These are phyloP conservation scores for Urostyla sp. DNA, from an alignment of 73 alveolate genomes.

Conservation along the genomic window DNA sequence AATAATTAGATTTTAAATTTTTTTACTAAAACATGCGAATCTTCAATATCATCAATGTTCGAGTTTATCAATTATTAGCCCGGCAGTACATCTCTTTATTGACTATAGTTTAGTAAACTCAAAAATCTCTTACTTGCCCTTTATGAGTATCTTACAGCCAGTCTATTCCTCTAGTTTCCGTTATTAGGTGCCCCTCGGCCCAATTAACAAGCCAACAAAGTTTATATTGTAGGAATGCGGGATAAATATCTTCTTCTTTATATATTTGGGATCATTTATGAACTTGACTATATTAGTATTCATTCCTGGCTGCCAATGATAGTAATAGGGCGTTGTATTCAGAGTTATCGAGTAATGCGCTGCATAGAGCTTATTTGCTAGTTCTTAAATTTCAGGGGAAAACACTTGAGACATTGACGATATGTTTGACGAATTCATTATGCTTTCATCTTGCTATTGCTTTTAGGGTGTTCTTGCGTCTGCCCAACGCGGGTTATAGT, in stretches of 20 bases:
- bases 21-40: conserved; percentile 72
- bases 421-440: background rate
- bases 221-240: conserved; percentile 84
- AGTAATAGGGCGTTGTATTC: conserved; percentile 40
- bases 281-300: conserved; percentile 36
- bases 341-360: conserved; percentile 22
- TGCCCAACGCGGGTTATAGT: no score
- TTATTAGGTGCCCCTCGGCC: conserved; percentile 92
- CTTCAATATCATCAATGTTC: conserved; percentile 81
- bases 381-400: conserved; percentile 21
- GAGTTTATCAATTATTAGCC: no score
- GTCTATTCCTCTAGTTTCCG: conserved; percentile 85
- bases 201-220: conserved; percentile 87
- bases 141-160: conserved; percentile 83
- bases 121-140: conserved; percentile 84
- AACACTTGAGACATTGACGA: background rate
- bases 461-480: no score
- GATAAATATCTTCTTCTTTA: conserved; percentile 79
- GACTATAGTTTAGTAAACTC: conserved; percentile 72
- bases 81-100: no score
- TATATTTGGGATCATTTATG: conserved; percentile 26
- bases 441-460: no score
- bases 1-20: background rate
- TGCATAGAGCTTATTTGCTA: conserved; percentile 30
- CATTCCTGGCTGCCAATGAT: conserved; percentile 53